A percentile compares a stretch with the other conserved stretches of the same genome.
Evolutionary conservation across 1,139 yeast genomes (phyloP).

Genomic region (Geotrichum fermentans): DNA sequence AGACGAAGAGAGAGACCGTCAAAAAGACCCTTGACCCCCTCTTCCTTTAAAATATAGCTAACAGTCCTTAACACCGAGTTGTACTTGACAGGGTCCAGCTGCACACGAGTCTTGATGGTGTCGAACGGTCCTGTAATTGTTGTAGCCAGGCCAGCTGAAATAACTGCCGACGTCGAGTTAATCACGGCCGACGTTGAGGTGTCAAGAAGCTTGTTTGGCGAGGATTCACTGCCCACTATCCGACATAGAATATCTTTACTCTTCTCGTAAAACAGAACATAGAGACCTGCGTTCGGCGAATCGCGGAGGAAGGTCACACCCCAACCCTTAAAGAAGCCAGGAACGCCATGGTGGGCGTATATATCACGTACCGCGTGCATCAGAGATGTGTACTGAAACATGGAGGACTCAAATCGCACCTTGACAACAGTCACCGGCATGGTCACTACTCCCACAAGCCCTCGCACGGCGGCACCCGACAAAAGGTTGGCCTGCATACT

Average conservation of each 20-base stretch:
- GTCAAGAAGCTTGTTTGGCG: constrained; percentile 18
- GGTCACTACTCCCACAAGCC: constrained; percentile 77
- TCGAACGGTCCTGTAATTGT: constrained; percentile 92
- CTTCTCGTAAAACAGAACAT: constrained; percentile 77
- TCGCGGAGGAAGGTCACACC: constrained; percentile 85
- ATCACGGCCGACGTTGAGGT: constrained; percentile 49
- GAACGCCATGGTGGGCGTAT: constrained; percentile 46
- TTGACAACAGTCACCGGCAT: constrained; percentile 97
- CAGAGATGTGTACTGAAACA: constrained; percentile 66
- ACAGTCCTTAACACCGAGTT: constrained; percentile 42
- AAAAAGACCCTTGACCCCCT: constrained; percentile 61
- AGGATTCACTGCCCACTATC: constrained; percentile 17
- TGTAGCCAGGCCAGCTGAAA: constrained; percentile 77
- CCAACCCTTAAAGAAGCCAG: constrained; percentile 81
- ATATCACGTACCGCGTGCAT: constrained; percentile 59
- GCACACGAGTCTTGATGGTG: constrained; percentile 88
- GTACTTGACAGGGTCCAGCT: constrained; percentile 52
- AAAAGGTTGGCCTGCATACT: constrained; percentile 63
- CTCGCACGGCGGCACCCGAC: constrained; percentile 77
- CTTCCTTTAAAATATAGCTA: constrained; percentile 46
- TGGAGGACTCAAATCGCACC: constrained; percentile 71
- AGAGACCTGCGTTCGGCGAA: constrained; percentile 94
- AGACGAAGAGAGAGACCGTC: constrained; percentile 80
- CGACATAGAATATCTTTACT: constrained; percentile 47
- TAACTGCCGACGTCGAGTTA: constrained; percentile 65